Conservation (phyloP, 371 early-diverging fungal genomes). For the Capillidium rhysosporum region DNA sequence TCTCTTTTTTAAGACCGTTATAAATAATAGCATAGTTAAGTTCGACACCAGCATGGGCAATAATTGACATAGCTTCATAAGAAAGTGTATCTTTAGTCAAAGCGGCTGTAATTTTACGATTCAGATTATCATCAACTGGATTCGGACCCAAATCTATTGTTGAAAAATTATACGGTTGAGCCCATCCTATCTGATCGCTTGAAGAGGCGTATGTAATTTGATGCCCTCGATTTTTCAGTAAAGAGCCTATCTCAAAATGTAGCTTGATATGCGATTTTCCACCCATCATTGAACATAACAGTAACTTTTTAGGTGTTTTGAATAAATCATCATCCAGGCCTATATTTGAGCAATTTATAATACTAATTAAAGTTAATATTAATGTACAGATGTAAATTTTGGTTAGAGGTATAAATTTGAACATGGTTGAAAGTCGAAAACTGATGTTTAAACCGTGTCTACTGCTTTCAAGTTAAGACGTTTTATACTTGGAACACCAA, state of each 20-base stretch:
- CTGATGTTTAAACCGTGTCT: too few relatives aligned
- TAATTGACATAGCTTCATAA: not conserved
- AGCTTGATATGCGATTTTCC: constrained; percentile 5
- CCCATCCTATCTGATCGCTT: constrained; percentile 2
- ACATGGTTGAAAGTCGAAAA: too few relatives aligned
- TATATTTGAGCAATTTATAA: too few relatives aligned
- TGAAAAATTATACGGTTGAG: constrained; percentile 1
- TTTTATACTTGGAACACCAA: too few relatives aligned
- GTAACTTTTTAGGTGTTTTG: constrained; percentile 2
- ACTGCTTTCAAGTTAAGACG: too few relatives aligned
- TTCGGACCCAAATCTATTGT: not conserved
- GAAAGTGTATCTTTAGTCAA: constrained; percentile 1
- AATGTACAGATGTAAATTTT: too few relatives aligned
- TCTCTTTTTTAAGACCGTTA: not conserved
- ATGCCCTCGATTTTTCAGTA: not conserved
- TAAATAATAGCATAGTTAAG: constrained; percentile 1
- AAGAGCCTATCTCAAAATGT: not conserved
- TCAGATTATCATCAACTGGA: not conserved
- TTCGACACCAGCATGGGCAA: not conserved
- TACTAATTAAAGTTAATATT: too few relatives aligned
- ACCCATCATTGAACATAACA: constrained; percentile 3
- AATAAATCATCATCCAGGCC: not conserved
- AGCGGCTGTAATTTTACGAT: not conserved
- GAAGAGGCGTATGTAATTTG: not conserved
- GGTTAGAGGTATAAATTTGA: too few relatives aligned